Evolutionary conservation across 2,329 filamentous ascomycete species (phyloP).

Genomic region (Microcera coccophila): DNA sequence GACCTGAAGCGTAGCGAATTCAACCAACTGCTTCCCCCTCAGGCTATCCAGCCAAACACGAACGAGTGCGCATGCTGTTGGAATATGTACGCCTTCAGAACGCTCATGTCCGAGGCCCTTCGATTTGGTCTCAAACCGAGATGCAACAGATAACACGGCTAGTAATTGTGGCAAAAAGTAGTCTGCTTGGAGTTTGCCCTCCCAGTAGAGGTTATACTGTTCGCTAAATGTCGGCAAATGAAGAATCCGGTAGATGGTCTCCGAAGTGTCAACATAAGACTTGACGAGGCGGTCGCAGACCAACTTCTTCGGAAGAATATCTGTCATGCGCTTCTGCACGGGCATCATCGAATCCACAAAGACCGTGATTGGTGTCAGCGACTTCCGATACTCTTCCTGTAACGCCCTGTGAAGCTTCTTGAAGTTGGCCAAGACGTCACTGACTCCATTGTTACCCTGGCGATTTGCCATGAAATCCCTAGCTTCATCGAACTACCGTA

Average conservation of each 20-base stretch:
- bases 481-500: conserved; percentile 50
- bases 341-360: conserved; percentile 58
- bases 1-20: conserved; percentile 51
- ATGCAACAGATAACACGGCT: conserved; percentile 50
- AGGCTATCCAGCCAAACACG: conserved; percentile 51
- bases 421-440: conserved; percentile 43
- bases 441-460: conserved; percentile 37
- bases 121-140: conserved; percentile 49
- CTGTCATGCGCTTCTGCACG: conserved; percentile 54
- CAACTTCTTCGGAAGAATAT: conserved; percentile 49
- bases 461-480: conserved; percentile 47
- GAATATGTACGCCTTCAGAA: conserved; percentile 53
- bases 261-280: conserved; percentile 48
- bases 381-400: conserved; percentile 45
- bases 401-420: conserved; percentile 46
- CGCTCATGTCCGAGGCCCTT: conserved; percentile 49
- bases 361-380: conserved; percentile 49
- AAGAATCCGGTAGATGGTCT: conserved; percentile 51
- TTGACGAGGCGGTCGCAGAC: conserved; percentile 51
- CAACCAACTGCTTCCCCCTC: conserved; percentile 49
- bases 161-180: conserved; percentile 53
- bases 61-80: conserved; percentile 53
- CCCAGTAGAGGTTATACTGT: conserved; percentile 52
- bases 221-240: conserved; percentile 50
- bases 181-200: conserved; percentile 43